Conservation (phyloP, 306 rosid genomes). For the Aeschynomene evenia region DNA sequence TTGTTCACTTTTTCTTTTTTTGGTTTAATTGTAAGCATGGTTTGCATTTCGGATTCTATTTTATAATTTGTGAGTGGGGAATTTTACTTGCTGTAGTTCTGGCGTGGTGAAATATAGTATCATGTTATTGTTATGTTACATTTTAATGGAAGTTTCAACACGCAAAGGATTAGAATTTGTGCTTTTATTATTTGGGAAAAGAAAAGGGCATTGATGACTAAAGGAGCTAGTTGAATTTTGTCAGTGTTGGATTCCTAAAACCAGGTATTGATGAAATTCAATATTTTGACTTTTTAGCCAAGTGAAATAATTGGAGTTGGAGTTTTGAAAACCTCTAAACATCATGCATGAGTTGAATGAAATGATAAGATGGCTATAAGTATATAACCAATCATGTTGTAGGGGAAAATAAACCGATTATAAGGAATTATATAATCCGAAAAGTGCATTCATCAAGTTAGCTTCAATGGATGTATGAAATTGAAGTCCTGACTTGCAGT, state of each 20-base stretch:
- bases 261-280: slow-evolving; percentile 22
- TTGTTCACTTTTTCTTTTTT: no score
- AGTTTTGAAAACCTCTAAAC: slow-evolving; percentile 9
- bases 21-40: slow-evolving; percentile 15
- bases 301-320: slow-evolving; percentile 6
- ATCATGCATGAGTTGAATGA: slow-evolving; percentile 21
- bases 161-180: not conserved
- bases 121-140: not conserved
- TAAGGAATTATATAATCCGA: not conserved
- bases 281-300: not conserved
- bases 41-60: not conserved
- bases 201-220: not conserved
- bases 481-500: not conserved
- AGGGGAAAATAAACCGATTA: not conserved
- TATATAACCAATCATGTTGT: not conserved
- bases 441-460: slow-evolving; percentile 1
- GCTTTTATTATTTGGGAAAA: slow-evolving; percentile 1
- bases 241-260: not conserved
- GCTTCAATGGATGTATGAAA: not conserved
- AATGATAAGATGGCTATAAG: slow-evolving; percentile 7
- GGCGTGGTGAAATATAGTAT: not conserved
- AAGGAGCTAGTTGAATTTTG: slow-evolving; percentile 5
- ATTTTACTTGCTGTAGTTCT: not conserved
- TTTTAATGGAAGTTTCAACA: slow-evolving; percentile 6
- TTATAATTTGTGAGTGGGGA: not conserved